Percentiles rank a stretch among this genome's conserved stretches.
Evolutionary conservation across 495 filamentous ascomycete genomes (phyloP).

Genomic region (Pyrenula massariospora): DNA sequence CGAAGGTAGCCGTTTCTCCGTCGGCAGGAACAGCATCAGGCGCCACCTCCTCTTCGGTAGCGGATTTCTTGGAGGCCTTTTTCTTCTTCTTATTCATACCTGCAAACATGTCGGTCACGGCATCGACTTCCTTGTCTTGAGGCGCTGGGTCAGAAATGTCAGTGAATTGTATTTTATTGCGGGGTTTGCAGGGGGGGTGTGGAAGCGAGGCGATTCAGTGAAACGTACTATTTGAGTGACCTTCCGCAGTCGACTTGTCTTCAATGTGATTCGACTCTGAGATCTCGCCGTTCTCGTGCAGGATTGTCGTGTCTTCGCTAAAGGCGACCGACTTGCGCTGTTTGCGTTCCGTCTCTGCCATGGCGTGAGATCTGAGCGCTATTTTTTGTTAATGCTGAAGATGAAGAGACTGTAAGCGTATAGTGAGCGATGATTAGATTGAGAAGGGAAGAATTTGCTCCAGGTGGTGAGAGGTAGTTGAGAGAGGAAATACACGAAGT

Average conservation of each 20-base stretch:
- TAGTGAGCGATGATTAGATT: too few relatives aligned
- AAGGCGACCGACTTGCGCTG: conserved; percentile 88
- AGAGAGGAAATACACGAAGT: too few relatives aligned
- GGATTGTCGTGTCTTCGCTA: conserved; percentile 69
- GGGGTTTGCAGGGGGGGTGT: too few relatives aligned
- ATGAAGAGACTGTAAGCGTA: too few relatives aligned
- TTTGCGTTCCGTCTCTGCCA: conserved; percentile 13
- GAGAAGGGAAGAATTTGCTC: too few relatives aligned
- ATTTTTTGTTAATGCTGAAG: too few relatives aligned
- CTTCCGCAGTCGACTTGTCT: conserved; percentile 57
- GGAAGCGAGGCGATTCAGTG: conserved; percentile 17
- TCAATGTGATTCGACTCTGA: conserved; percentile 53
- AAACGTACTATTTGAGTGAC: conserved; percentile 51
- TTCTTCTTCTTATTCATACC: conserved; percentile 84
- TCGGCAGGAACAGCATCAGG: conserved; percentile 45
- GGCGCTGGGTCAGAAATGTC: neutral
- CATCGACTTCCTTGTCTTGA: conserved; percentile 54
- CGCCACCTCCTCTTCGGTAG: conserved; percentile 39
- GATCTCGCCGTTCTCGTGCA: conserved; percentile 74
- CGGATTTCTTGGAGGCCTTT: conserved; percentile 53
- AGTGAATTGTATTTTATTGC: too few relatives aligned
- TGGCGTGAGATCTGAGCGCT: too few relatives aligned
- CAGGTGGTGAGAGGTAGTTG: too few relatives aligned
- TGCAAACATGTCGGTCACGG: conserved; percentile 64
- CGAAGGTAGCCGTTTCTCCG: conserved; percentile 40